Evolutionary conservation across 2,329 filamentous ascomycete genomes (phyloP).

Genomic region (Fusarium nematophilum): DNA sequence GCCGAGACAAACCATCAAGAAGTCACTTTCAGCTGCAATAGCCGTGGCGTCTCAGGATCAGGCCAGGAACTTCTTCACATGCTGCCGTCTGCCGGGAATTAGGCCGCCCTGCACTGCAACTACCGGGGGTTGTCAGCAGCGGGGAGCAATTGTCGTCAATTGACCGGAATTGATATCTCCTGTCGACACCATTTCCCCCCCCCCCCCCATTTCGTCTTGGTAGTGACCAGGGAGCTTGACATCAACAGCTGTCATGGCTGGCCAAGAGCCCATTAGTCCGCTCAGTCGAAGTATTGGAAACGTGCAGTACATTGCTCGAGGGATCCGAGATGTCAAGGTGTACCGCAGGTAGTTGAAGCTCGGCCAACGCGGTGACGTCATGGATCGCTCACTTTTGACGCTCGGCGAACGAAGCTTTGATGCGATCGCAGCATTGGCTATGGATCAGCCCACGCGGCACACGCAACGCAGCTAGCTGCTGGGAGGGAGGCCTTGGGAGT

Average conservation of each 20-base stretch:
- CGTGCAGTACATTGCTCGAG: neutral
- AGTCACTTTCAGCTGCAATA: constrained; percentile 29
- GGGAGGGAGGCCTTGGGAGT: constrained; percentile 1
- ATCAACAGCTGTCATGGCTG: constrained; percentile 12
- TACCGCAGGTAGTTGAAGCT: constrained; percentile 5
- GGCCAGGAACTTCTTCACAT: constrained; percentile 17
- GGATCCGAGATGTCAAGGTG: neutral
- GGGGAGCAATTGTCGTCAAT: constrained; percentile 1
- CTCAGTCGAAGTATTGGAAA: neutral
- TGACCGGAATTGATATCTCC: constrained; percentile 4
- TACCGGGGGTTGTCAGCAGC: neutral
- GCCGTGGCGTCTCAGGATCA: constrained; percentile 19
- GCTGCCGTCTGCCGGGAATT: constrained; percentile 11
- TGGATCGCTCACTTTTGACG: constrained; percentile 35
- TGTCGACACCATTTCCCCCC: constrained; percentile 27
- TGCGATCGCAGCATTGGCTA: constrained; percentile 31
- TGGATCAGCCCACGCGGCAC: constrained; percentile 25
- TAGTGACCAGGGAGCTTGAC: constrained; percentile 17
- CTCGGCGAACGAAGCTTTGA: constrained; percentile 30
- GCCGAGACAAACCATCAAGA: constrained; percentile 32
- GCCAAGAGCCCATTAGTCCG: neutral
- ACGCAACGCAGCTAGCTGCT: constrained; percentile 7
- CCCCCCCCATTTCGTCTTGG: constrained; percentile 13
- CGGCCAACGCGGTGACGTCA: constrained; percentile 38
- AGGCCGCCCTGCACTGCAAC: neutral